Evolutionary conservation across 768 basidiomycete species (phyloP), one percentile per base, ranked within the genome.

Genomic region (Lactifluus hygrophoroides): DNA sequence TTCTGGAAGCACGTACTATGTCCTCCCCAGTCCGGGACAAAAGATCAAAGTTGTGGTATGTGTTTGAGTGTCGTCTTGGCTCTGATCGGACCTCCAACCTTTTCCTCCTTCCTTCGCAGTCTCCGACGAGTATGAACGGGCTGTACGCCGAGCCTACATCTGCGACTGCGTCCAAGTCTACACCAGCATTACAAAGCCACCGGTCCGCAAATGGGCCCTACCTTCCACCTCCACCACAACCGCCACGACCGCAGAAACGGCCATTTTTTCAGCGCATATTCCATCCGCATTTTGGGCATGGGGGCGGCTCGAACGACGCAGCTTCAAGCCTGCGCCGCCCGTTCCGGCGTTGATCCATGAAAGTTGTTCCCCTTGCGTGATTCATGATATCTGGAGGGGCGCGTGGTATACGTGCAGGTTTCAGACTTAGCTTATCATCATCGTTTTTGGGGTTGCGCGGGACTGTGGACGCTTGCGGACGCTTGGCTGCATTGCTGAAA

Each of bases 31-130:
- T 11, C 79, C 80, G 11, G 83, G 84, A n/a, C 85, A 86, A 67
- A 89, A 88, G 65, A 79, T 87, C 56, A 85, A 84, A 68, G 77
- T 86, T 61, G 76, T 88, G 65, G 87, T 88, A 71, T 77, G 87
- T 78, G n/a, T 47, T 57, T 65, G n/a, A 13, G 28, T 40, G 14
- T 6, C 25, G 6, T 21, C 38, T 32, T 28, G 37, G 19, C 11
- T 9, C 49, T 16, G 35, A 25, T 43, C 5, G 13, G 14, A 19
- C 21, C 27, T 54, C 32, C 34, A 42, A 42, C 42, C 4, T 28
- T 43, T 7, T 38, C 19, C 16, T 17, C 16, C 7, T 42, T 23
- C 21, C 53, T 1, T n/a, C 32, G 27, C 21, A 64, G 63, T 38
- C 46, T 37, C 56, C 63, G 21, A 34, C 11, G 10, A 54, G 14